These are phyloP conservation scores for Fusarium sp. DNA, from an alignment of 2,329 filamentous ascomycete species.

Conservation along the genomic window DNA sequence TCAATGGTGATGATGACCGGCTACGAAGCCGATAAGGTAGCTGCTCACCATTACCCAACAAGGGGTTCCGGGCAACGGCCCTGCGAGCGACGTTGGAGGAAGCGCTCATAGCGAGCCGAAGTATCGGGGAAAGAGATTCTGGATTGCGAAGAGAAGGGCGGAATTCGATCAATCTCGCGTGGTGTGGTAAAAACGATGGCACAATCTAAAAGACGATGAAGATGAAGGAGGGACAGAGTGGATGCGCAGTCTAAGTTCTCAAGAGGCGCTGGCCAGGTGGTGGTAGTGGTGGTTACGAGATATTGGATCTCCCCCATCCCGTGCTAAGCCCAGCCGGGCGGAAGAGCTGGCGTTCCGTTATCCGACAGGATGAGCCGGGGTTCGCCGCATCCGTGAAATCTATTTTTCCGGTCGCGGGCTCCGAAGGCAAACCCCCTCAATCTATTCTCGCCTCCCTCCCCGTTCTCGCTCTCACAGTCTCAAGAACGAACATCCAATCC, in stretches of 20 bases:
- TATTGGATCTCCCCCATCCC: conserved; percentile 3
- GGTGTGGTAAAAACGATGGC: not conserved
- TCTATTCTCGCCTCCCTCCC: not conserved
- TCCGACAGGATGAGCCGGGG: conserved; percentile 22
- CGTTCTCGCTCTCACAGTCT: not conserved
- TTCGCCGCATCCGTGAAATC: conserved; percentile 24
- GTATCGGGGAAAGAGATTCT: not conserved
- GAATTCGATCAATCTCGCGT: conserved; percentile 7
- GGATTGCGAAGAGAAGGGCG: conserved; percentile 16
- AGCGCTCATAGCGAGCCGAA: conserved; percentile 59
- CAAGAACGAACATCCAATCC: not conserved
- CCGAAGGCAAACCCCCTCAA: not conserved
- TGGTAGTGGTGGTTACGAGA: conserved; percentile 37
- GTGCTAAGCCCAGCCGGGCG: conserved; percentile 27
- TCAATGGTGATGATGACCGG: conserved; percentile 5
- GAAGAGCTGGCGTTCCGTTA: conserved; percentile 42
- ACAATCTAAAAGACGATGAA: conserved; percentile 15
- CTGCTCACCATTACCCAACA: conserved; percentile 58
- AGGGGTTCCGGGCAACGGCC: conserved; percentile 62
- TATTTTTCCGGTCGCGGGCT: conserved; percentile 12
- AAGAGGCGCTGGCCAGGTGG: conserved; percentile 34
- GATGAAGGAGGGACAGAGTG: conserved; percentile 40
- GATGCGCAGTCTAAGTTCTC: conserved; percentile 41
- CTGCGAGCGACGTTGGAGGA: conserved; percentile 63
- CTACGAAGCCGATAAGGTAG: conserved; percentile 1